Conservation (phyloP, 805 yeast genomes). For the Wickerhamomyces queroliae region DNA sequence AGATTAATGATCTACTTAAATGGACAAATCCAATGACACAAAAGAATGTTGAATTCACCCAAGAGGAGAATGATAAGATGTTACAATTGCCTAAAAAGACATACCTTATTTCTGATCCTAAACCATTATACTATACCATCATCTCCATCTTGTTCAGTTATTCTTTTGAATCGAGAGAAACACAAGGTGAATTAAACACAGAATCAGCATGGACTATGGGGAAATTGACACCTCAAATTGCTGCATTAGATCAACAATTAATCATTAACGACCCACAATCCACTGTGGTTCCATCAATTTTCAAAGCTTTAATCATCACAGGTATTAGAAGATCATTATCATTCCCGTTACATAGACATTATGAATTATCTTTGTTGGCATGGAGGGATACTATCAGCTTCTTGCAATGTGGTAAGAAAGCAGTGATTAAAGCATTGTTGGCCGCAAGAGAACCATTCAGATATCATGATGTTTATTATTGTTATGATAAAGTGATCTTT, state of each 20-base stretch:
- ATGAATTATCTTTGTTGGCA: slow-evolving; percentile 47
- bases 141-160: slow-evolving; percentile 67
- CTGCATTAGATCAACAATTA: slow-evolving; percentile 62
- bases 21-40: slow-evolving; percentile 48
- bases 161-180: slow-evolving; percentile 70
- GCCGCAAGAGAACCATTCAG: slow-evolving; percentile 69
- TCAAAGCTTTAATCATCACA: slow-evolving; percentile 53
- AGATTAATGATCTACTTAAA: slow-evolving; percentile 36
- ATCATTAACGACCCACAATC: slow-evolving; percentile 22
- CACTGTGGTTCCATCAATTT: slow-evolving; percentile 29
- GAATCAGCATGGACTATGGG: slow-evolving; percentile 97
- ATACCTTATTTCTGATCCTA: slow-evolving; percentile 48
- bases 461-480: slow-evolving; percentile 78
- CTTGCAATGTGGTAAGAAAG: slow-evolving; percentile 64
- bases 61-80: slow-evolving; percentile 63
- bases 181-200: slow-evolving; percentile 61
- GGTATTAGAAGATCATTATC: slow-evolving; percentile 68
- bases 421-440: slow-evolving; percentile 54
- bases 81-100: slow-evolving; percentile 58
- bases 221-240: slow-evolving; percentile 71
- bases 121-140: slow-evolving; percentile 56
- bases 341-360: slow-evolving; percentile 77
- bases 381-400: slow-evolving; percentile 73
- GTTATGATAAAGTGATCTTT: slow-evolving; percentile 69
- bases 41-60: slow-evolving; percentile 38